Evolutionary conservation across 2,329 filamentous ascomycete genomes (phyloP).

Genomic region (Stagonosporopsis tanaceti): DNA sequence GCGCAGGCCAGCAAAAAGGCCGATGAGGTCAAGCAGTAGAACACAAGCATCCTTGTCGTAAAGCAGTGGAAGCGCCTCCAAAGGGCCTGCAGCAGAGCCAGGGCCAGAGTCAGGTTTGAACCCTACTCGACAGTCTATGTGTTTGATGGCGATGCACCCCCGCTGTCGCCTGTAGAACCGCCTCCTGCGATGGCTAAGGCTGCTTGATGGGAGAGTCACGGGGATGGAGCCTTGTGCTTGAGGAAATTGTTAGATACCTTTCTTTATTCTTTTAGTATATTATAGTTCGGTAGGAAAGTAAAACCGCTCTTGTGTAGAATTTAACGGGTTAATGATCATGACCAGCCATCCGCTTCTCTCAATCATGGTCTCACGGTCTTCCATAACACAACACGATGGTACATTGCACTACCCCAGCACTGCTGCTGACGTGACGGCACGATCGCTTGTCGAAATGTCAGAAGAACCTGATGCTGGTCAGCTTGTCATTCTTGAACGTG

Average conservation of each 20-base stretch:
- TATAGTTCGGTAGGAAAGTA: neutral
- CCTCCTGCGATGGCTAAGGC: neutral
- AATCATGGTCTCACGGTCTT: neutral
- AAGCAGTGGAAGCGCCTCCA: neutral
- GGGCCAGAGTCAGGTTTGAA: neutral
- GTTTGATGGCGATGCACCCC: constrained; percentile 4
- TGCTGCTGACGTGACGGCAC: neutral
- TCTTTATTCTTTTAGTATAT: constrained; percentile 12
- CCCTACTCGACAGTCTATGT: neutral
- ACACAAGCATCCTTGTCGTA: neutral
- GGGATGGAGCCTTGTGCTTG: neutral
- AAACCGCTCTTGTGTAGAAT: constrained; percentile 7
- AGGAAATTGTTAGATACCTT: constrained; percentile 24
- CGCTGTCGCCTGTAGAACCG: neutral
- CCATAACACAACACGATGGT: neutral
- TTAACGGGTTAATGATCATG: constrained; percentile 18
- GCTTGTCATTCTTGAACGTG: constrained; percentile 14
- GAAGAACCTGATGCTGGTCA: constrained; percentile 75
- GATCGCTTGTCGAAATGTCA: constrained; percentile 51
- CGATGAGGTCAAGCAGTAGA: constrained; percentile 47
- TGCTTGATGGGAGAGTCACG: neutral
- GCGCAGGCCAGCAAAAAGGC: constrained; percentile 45
- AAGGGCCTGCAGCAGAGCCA: neutral
- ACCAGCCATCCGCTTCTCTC: neutral
- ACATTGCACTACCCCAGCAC: neutral